A percentile compares a stretch with the other conserved stretches of the same genome.
Conservation (phyloP, 495 filamentous ascomycete genomes). For the Bathelium albidoporum region DNA sequence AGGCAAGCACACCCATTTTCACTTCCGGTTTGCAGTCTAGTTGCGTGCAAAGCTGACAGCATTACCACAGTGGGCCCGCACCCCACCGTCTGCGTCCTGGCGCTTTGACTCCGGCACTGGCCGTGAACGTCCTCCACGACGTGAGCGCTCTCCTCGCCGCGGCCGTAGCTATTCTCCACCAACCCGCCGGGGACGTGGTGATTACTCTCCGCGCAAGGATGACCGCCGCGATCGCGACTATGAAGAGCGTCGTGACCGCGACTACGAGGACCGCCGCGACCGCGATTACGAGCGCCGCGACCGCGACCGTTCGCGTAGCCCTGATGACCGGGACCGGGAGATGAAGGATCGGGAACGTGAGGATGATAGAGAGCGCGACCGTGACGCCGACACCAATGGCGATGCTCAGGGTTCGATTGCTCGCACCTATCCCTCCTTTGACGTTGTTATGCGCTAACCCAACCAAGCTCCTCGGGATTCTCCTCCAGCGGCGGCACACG, state of each 20-base stretch:
- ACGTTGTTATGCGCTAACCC: slow-evolving; percentile 4
- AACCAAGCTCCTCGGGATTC: slow-evolving; percentile 40
- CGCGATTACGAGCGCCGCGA: slow-evolving; percentile 54
- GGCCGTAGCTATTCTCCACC: slow-evolving; percentile 61
- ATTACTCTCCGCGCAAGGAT: slow-evolving; percentile 85
- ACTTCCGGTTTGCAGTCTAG: not conserved
- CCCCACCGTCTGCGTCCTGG: slow-evolving; percentile 96
- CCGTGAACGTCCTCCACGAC: slow-evolving; percentile 50
- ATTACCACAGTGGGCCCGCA: slow-evolving; percentile 77
- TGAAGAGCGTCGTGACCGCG: slow-evolving; percentile 55
- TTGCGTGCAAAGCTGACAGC: too few species aligned
- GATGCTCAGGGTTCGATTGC: slow-evolving; percentile 76
- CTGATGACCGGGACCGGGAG: slow-evolving; percentile 57
- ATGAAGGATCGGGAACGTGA: slow-evolving; percentile 45
- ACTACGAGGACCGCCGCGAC: slow-evolving; percentile 53
- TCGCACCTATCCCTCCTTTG: slow-evolving; percentile 13
- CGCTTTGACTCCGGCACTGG: slow-evolving; percentile 69
- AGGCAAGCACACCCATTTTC: slow-evolving; percentile 49
- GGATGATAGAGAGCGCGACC: slow-evolving; percentile 35
- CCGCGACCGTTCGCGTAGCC: slow-evolving; percentile 39
- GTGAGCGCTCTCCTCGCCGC: slow-evolving; percentile 66
- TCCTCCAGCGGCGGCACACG: slow-evolving; percentile 73
- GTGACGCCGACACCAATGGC: slow-evolving; percentile 59
- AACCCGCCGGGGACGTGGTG: slow-evolving; percentile 63
- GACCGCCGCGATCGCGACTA: slow-evolving; percentile 73